These are phyloP conservation scores for Smittium mucronatum DNA, from an alignment of 371 early-diverging fungal genomes.

Conservation along the genomic window DNA sequence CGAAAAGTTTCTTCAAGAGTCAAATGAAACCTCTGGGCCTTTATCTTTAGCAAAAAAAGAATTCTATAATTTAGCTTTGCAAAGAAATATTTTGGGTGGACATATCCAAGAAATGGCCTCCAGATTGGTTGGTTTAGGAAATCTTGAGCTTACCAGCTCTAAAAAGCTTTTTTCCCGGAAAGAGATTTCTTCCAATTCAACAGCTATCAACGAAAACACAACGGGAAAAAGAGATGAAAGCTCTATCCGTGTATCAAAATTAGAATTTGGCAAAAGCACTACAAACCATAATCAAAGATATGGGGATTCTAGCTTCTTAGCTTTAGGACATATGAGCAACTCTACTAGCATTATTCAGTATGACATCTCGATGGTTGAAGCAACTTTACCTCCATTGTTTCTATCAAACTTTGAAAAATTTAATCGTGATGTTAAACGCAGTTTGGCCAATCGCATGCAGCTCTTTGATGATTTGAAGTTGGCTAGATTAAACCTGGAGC, in stretches of 20 bases:
- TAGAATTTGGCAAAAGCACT: too few relatives aligned
- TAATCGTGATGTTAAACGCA: conserved; percentile 19
- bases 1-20: background rate
- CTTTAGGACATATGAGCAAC: background rate
- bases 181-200: background rate
- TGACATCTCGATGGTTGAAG: background rate
- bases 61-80: background rate
- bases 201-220: background rate
- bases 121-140: background rate
- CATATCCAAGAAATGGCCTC: background rate
- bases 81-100: background rate
- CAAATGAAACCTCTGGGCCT: background rate
- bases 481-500: conserved; percentile 29
- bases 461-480: conserved; percentile 31
- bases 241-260: too few relatives aligned
- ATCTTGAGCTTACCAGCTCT: background rate
- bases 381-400: background rate
- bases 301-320: background rate
- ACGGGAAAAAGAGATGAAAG: too few relatives aligned
- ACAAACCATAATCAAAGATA: background rate
- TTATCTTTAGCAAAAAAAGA: background rate
- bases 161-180: background rate
- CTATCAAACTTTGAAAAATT: conserved; percentile 3
- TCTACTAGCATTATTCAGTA: background rate
- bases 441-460: conserved; percentile 23